Base-by-base conservation (phyloP, 176 grass and related monocot species). In the Cymbopogon citratus region DNA sequence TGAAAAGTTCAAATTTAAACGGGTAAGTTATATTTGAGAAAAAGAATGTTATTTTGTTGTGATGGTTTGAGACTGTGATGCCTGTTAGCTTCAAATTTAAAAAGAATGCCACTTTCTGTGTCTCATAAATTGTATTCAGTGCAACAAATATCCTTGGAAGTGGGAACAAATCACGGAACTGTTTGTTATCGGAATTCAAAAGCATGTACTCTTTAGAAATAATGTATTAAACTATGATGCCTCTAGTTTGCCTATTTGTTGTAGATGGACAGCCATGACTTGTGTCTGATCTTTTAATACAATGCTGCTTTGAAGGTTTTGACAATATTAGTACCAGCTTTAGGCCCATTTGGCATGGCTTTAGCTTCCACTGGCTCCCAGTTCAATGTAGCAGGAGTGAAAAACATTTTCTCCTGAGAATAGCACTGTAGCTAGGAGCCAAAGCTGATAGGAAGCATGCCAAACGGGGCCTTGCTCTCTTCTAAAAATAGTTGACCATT, bases 1-100 rank as follows among this genome's bases (percentile, higher is more conserved):
- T 28, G 76, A 91, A 31, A 94, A 87, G 72, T 99, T 99, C 83
- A 91, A 78, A 84, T 93, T 88, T 73, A 95, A 74, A 87, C 87
- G 70, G 63, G 92, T 95, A 81, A 82, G 92, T 79, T 35, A 14
- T 81, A 59, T 26, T 39, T 44, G 10, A 19, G 57, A 81, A 43
- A 64, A 54, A 33, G 1, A 73, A 31, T 13, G 45, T 14, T 52
- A 19, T 31, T 68, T 62, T 85, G 14, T 2, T 27, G 38, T 83
- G 46, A 56, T 82, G 56, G 3, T 54, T 74, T 63, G 23, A 57
- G 40, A 8, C 63, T n/a, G n/a, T n/a, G n/a, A n/a, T n/a, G n/a
- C n/a, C n/a, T n/a, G n/a, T n/a, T n/a, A n/a, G n/a, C n/a, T n/a
- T n/a, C n/a, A n/a, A n/a, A n/a, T n/a, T n/a, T n/a, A n/a, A n/a